Evolutionary conservation across 2,329 filamentous ascomycete species (phyloP).

Genomic region (Aureobasidium sp.): DNA sequence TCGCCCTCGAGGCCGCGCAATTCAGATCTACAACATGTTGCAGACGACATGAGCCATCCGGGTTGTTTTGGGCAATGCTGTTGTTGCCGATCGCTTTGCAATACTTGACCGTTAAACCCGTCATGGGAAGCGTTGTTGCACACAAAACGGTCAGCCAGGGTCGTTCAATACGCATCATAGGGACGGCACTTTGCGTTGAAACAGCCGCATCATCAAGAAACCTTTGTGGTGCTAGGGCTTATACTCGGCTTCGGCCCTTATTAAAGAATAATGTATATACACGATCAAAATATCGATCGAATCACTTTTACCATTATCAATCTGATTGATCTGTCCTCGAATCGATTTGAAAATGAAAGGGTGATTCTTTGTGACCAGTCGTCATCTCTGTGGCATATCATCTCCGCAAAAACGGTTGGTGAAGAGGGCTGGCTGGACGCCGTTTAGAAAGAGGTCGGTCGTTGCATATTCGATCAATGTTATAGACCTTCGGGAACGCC

Average conservation of each 20-base stretch:
- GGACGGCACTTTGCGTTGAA: neutral
- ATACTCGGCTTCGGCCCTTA: neutral
- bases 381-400: neutral
- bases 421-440: neutral
- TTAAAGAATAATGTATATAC: constrained; percentile 1
- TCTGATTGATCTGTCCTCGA: neutral
- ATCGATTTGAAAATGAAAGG: neutral
- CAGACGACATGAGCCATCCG: neutral
- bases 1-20: neutral
- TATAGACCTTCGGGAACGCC: neutral
- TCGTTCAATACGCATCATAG: neutral
- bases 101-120: neutral
- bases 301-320: neutral
- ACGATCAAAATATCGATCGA: neutral
- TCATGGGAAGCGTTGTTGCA: neutral
- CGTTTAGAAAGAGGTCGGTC: neutral
- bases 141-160: neutral
- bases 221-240: neutral
- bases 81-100: constrained; percentile 8
- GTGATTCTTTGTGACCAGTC: neutral
- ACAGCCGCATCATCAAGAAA: constrained; percentile 3
- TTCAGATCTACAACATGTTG: neutral
- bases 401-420: constrained; percentile 5
- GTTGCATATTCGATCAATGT: neutral
- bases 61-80: neutral